Evolutionary conservation across 108 stramenopile genomes (phyloP).

Genomic region (Cyclotella cryptica): DNA sequence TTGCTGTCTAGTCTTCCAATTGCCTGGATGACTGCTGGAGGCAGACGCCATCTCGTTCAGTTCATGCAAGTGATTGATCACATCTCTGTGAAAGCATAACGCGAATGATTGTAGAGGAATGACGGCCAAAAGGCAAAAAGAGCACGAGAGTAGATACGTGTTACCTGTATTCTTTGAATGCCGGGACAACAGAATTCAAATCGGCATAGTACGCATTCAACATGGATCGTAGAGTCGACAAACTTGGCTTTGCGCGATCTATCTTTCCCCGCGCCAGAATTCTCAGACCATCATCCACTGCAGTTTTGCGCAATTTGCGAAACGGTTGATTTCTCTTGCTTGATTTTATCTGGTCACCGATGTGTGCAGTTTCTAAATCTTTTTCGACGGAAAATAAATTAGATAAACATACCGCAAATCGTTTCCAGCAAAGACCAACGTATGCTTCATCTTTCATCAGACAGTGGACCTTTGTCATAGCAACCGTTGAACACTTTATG

Average conservation of each 20-base stretch:
- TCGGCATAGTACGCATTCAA: slow-evolving; percentile 75
- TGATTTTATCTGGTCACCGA: slow-evolving; percentile 58
- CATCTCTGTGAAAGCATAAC: slow-evolving; percentile 36
- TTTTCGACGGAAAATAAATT: slow-evolving; percentile 85
- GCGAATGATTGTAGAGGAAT: neutral
- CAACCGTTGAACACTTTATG: slow-evolving; percentile 51
- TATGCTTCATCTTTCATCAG: slow-evolving; percentile 67
- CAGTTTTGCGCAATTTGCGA: slow-evolving; percentile 69
- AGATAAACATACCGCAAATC: slow-evolving; percentile 72
- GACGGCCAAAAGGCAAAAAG: neutral
- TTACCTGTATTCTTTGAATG: slow-evolving; percentile 61
- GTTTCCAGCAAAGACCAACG: slow-evolving; percentile 73
- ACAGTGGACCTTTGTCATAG: slow-evolving; percentile 60
- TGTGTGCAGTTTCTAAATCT: slow-evolving; percentile 70
- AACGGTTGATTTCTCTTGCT: slow-evolving; percentile 71
- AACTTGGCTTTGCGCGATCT: slow-evolving; percentile 66
- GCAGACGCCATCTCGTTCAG: slow-evolving; percentile 32
- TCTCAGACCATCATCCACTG: slow-evolving; percentile 71
- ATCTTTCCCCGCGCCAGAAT: slow-evolving; percentile 69
- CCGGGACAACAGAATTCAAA: slow-evolving; percentile 74
- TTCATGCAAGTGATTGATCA: slow-evolving; percentile 49
- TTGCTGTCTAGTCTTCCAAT: slow-evolving; percentile 10
- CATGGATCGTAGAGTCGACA: slow-evolving; percentile 61
- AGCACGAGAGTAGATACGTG: neutral
- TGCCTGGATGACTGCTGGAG: slow-evolving; percentile 16